Conservation (phyloP, 768 basidiomycete species). For the Mycena latifolia region DNA sequence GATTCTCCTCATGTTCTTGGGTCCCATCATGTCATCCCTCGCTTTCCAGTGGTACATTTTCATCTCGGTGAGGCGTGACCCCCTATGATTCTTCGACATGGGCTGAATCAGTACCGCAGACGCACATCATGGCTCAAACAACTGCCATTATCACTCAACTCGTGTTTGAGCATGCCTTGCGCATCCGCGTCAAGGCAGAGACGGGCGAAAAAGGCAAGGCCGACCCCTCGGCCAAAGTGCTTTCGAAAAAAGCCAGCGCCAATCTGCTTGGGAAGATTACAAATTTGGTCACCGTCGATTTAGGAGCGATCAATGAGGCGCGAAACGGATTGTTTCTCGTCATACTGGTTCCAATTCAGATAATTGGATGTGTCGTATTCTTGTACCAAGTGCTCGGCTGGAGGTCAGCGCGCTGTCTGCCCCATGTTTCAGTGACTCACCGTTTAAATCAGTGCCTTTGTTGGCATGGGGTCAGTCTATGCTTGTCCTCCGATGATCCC, state of each 20-base stretch:
- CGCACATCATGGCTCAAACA: slow-evolving; percentile 58
- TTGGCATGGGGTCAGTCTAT: slow-evolving; percentile 64
- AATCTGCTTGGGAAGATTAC: slow-evolving; percentile 82
- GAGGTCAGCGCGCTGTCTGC: slow-evolving; percentile 48
- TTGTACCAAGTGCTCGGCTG: slow-evolving; percentile 62
- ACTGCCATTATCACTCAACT: slow-evolving; percentile 61
- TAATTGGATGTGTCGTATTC: slow-evolving; percentile 53
- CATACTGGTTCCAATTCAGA: slow-evolving; percentile 51
- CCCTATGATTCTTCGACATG: slow-evolving; percentile 36
- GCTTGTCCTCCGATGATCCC: slow-evolving; percentile 43
- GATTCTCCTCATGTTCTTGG: slow-evolving; percentile 65
- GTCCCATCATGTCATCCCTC: slow-evolving; percentile 57
- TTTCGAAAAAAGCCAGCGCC: slow-evolving; percentile 34
- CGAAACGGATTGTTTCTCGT: slow-evolving; percentile 17
- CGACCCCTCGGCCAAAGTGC: background rate
- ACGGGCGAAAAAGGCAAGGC: slow-evolving; percentile 1
- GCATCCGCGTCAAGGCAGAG: slow-evolving; percentile 71
- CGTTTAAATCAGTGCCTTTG: slow-evolving; percentile 57
- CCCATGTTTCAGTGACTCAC: background rate
- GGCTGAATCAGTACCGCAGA: slow-evolving; percentile 48
- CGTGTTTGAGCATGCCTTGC: slow-evolving; percentile 63
- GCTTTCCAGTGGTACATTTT: slow-evolving; percentile 69
- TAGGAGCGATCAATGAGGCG: slow-evolving; percentile 35
- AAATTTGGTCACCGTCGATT: slow-evolving; percentile 79
- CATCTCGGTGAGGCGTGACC: slow-evolving; percentile 47